phyloP scores from a whole-genome alignment of 2,329 filamentous ascomycete species.

The Colletotrichum liaoningense region DNA sequence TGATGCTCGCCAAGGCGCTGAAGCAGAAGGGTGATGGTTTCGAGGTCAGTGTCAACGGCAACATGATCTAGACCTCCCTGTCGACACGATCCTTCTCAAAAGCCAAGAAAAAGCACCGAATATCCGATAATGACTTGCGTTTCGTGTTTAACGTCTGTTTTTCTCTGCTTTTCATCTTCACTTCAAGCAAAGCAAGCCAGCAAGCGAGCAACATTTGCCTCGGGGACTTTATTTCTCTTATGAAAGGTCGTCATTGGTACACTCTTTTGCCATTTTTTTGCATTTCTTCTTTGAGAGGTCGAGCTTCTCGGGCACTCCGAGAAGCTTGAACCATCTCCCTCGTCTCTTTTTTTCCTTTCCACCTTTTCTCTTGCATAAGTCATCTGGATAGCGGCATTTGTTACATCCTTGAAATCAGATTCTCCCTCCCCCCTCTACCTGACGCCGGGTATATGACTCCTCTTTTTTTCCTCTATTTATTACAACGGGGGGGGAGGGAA shows the following conservation, averaged over 20 bases:
- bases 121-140: neutral
- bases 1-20: conserved; percentile 90
- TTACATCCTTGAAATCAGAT: conserved; percentile 36
- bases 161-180: conserved; percentile 25
- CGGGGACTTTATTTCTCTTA: neutral
- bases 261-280: conserved; percentile 34
- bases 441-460: conserved; percentile 39
- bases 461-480: conserved; percentile 38
- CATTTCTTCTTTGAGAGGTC: conserved; percentile 31
- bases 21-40: conserved; percentile 87
- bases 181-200: neutral
- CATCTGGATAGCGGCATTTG: conserved; percentile 35
- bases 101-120: conserved; percentile 24
- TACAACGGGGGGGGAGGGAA: conserved; percentile 34
- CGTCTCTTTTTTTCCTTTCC: conserved; percentile 36
- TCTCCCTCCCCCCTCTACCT: conserved; percentile 36
- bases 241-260: neutral
- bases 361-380: conserved; percentile 35
- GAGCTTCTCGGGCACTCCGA: neutral
- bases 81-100: neutral
- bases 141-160: neutral
- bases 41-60: conserved; percentile 84
- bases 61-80: conserved; percentile 68
- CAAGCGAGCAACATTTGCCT: conserved; percentile 1
- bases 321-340: no score